These are phyloP conservation scores for Platanthera zijinensis DNA, from an alignment of 106 monocot genomes.

Conservation along the genomic window DNA sequence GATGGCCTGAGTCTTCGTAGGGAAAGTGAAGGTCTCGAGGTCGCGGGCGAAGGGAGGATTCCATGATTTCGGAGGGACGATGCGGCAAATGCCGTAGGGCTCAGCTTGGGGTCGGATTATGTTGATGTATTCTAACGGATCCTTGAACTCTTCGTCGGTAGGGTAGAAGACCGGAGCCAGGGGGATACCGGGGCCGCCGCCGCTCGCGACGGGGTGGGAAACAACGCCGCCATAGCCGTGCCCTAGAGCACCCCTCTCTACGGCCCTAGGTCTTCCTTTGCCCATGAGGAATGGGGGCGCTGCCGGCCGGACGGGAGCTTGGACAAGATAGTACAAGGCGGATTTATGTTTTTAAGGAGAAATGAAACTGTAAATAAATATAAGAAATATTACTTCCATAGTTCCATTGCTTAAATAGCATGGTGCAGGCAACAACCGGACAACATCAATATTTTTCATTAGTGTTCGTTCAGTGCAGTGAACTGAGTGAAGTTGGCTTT, in stretches of 20 bases:
- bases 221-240: slow-evolving; percentile 7
- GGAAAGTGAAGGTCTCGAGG: slow-evolving; percentile 39
- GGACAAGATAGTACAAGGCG: too few species aligned
- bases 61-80: slow-evolving; percentile 73
- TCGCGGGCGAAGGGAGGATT: slow-evolving; percentile 46
- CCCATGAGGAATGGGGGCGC: slow-evolving; percentile 7
- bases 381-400: too few species aligned
- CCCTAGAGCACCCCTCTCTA: slow-evolving; percentile 27
- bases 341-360: too few species aligned
- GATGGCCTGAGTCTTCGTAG: slow-evolving; percentile 65
- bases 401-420: too few species aligned
- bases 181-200: slow-evolving; percentile 13
- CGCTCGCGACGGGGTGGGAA: neutral
- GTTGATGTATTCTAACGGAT: slow-evolving; percentile 49
- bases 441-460: too few species aligned
- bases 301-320: slow-evolving; percentile 3
- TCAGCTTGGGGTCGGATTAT: slow-evolving; percentile 64
- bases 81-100: slow-evolving; percentile 66
- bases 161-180: slow-evolving; percentile 52
- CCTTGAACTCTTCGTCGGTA: slow-evolving; percentile 50
- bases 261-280: slow-evolving; percentile 27
- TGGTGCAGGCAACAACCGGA: too few species aligned
- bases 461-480: too few species aligned
- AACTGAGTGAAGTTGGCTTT: too few species aligned
- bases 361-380: too few species aligned